Evolutionary conservation across 176 grass and related monocot species (phyloP).

Genomic region (Alloteropsis semialata): DNA sequence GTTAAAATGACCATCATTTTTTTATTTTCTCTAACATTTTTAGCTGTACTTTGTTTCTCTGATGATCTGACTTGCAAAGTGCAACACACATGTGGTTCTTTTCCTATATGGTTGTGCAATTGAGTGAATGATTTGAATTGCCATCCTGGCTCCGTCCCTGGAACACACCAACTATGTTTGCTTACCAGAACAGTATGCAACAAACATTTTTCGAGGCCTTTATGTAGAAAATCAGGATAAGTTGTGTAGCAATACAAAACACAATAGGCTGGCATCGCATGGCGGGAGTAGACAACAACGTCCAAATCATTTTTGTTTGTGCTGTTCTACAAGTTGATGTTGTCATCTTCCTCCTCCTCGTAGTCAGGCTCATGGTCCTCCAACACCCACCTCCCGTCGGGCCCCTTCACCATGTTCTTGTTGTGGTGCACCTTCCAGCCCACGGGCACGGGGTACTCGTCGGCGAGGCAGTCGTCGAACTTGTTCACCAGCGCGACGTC

Average conservation of each 20-base stretch:
- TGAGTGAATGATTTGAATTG: too few species aligned
- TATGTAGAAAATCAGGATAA: background rate
- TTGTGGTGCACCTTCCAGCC: slow-evolving; percentile 74
- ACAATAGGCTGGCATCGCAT: background rate
- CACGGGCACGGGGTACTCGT: slow-evolving; percentile 66
- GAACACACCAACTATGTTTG: too few species aligned
- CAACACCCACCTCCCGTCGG: slow-evolving; percentile 55
- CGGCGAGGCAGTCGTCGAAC: slow-evolving; percentile 59
- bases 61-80: too few species aligned
- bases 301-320: slow-evolving; percentile 1
- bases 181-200: background rate
- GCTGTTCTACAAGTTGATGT: background rate
- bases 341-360: background rate
- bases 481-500: slow-evolving; percentile 91
- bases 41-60: too few species aligned
- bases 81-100: too few species aligned
- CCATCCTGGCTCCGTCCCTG: too few species aligned
- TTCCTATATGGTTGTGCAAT: too few species aligned
- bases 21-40: too few species aligned
- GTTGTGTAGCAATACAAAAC: background rate
- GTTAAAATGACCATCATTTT: too few species aligned
- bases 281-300: background rate
- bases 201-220: background rate
- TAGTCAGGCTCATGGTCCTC: slow-evolving; percentile 50
- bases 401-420: slow-evolving; percentile 67